Conservation (phyloP, 2,329 filamentous ascomycete species). For the Magnaporthiopsis incrustans region DNA sequence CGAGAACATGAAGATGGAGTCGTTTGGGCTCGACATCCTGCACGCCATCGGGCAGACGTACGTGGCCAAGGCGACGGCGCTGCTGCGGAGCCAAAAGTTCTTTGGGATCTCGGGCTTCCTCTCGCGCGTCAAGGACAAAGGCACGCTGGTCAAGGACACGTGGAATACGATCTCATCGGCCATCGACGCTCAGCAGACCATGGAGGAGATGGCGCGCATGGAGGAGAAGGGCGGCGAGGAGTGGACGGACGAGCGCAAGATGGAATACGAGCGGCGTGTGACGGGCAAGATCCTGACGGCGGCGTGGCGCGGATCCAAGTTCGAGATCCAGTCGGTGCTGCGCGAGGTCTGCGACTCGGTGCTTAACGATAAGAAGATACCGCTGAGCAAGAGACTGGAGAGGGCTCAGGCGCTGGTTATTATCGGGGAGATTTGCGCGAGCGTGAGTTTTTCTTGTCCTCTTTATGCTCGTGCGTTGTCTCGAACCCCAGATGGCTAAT, state of each 20-base stretch:
- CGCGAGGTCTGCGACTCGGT: slow-evolving; percentile 90
- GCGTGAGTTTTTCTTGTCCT: slow-evolving; percentile 46
- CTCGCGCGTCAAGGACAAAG: slow-evolving; percentile 89
- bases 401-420: slow-evolving; percentile 83
- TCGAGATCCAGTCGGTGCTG: slow-evolving; percentile 94
- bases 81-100: slow-evolving; percentile 94
- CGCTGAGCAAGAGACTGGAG: slow-evolving; percentile 78
- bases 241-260: slow-evolving; percentile 96
- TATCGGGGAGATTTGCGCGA: slow-evolving; percentile 80
- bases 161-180: slow-evolving; percentile 97
- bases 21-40: slow-evolving; percentile 90
- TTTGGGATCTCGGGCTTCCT: slow-evolving; percentile 95
- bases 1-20: slow-evolving; percentile 99
- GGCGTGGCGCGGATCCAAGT: slow-evolving; percentile 93
- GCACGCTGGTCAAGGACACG: slow-evolving; percentile 91
- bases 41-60: slow-evolving; percentile 94
- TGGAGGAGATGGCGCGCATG: slow-evolving; percentile 97
- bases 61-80: slow-evolving; percentile 73
- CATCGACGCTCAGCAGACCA: slow-evolving; percentile 94
- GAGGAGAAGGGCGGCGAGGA: slow-evolving; percentile 93
- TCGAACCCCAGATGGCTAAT: slow-evolving; percentile 13
- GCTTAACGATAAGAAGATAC: slow-evolving; percentile 70
- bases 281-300: slow-evolving; percentile 97
- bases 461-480: background rate
- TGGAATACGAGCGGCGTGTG: slow-evolving; percentile 89